Base-by-base conservation (phyloP, 2,329 filamentous ascomycete genomes). In the Fusarium sp. region DNA sequence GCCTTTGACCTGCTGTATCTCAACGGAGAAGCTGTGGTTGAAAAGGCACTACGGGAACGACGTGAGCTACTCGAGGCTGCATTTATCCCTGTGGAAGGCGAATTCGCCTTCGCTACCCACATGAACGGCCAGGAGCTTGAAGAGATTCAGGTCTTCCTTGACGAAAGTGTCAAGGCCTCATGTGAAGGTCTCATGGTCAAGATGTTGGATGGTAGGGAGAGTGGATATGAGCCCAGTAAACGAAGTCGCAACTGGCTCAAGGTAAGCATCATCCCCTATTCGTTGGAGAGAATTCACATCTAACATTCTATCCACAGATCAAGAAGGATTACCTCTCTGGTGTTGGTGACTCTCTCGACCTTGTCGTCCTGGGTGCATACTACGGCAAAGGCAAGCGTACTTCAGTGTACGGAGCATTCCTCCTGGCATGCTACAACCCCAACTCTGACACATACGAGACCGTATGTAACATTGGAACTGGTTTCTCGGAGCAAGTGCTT, bases 151-250 rank as follows among this genome's bases (percentile, higher is more conserved):
- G 89, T 88, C 1, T 93, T 99, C 78, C 88, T 99, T 3, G 97
- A 99, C 79, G 96, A 98, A 68, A 97, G 94, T 78, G 93, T 99
- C 74, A 98, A 98, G 83, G 94, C 95, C 3, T 97, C 95, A 0
- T 99, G 97, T 80, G 97, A 99, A 86, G 97, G 97, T 13, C 87
- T 99, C 63, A 99, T 99, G 97, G 97, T 99, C 16, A 99, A 99
- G 87, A 99, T 99, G 97, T 85, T 99, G 68, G 96, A 98, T 81
- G 97, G 96, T 1, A 87, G 90, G 8, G 96, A 98, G 83, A 97
- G 94, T 77, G 94, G 94, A 78, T 99, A 99, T 81, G 96, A 98
- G 84, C 97, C 97, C 22, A 97, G 94, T 79, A 98, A 97, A 82
- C 93, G 97, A 74, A 97, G 94, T 84, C 94, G 97, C 69, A 99